Evolutionary conservation across 208 protist species (phyloP).

Genomic region (Crithidia fasciculata): DNA sequence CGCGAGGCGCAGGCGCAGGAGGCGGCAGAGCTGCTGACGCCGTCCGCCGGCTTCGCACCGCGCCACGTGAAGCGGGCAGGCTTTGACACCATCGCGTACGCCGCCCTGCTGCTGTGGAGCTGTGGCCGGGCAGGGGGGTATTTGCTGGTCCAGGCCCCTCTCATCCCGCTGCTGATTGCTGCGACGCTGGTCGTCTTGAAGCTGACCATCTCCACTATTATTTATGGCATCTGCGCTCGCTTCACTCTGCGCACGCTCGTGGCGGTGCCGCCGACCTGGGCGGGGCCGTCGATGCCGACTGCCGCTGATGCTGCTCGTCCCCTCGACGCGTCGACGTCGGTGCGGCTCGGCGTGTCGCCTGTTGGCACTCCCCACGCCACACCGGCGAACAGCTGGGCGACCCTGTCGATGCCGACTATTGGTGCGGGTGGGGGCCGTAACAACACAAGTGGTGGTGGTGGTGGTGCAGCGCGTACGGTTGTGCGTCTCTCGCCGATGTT

Average conservation of each 20-base stretch:
- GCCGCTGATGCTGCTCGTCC: too few species aligned
- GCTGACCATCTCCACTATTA: constrained; percentile 18
- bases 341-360: constrained; percentile 16
- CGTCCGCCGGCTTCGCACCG: constrained; percentile 48
- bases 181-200: constrained; percentile 34
- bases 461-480: constrained; percentile 1
- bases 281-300: not conserved
- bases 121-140: constrained; percentile 28
- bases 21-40: constrained; percentile 26
- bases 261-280: constrained; percentile 6
- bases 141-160: constrained; percentile 28
- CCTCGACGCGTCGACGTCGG: not conserved
- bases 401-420: too few species aligned
- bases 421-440: too few species aligned
- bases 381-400: not conserved
- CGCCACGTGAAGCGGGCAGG: constrained; percentile 47
- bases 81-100: constrained; percentile 52
- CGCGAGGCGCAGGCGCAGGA: constrained; percentile 3
- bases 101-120: constrained; percentile 54
- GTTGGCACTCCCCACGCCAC: constrained; percentile 10
- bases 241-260: constrained; percentile 22
- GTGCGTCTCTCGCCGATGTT: constrained; percentile 16
- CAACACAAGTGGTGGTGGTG: not conserved
- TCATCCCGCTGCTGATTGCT: constrained; percentile 35
- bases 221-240: constrained; percentile 17